Percentiles rank a stretch among this genome's conserved stretches.
Evolutionary conservation across 1,139 yeast species (phyloP).

Genomic region (Lodderomyces theae): DNA sequence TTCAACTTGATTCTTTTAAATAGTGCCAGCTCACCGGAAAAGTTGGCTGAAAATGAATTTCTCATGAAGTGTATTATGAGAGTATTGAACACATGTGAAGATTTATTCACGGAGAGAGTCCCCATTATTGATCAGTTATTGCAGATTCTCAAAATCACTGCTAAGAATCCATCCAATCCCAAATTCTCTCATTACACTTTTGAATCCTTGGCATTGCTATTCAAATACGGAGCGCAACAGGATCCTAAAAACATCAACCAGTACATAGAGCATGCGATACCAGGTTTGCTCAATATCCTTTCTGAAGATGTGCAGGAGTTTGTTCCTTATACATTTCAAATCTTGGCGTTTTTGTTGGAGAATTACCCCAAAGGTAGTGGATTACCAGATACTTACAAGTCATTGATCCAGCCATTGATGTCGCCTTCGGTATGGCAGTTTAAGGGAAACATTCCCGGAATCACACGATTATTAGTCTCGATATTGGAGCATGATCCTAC

Average conservation of each 20-base stretch:
- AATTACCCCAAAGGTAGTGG: conserved; percentile 46
- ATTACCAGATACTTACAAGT: conserved; percentile 64
- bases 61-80: conserved; percentile 88
- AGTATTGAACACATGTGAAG: conserved; percentile 73
- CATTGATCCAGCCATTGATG: conserved; percentile 74
- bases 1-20: conserved; percentile 64
- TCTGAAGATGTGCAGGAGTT: conserved; percentile 91
- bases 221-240: conserved; percentile 46
- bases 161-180: conserved; percentile 94
- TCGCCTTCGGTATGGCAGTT: conserved; percentile 92
- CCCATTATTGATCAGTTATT: conserved; percentile 65
- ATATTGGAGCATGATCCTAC: conserved; percentile 63
- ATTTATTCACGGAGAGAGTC: conserved; percentile 42
- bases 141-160: conserved; percentile 64
- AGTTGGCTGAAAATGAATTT: conserved; percentile 92
- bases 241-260: conserved; percentile 28
- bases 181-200: conserved; percentile 86
- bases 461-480: conserved; percentile 73
- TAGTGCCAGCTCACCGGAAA: conserved; percentile 67
- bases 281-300: conserved; percentile 63
- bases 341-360: conserved; percentile 76
- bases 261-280: conserved; percentile 59
- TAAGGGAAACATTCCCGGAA: conserved; percentile 90
- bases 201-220: conserved; percentile 78
- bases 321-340: conserved; percentile 88